Evolutionary conservation across 2,329 filamentous ascomycete genomes (phyloP), one percentile per base, ranked within the genome.

Genomic region (Tolypocladium pustulatum): DNA sequence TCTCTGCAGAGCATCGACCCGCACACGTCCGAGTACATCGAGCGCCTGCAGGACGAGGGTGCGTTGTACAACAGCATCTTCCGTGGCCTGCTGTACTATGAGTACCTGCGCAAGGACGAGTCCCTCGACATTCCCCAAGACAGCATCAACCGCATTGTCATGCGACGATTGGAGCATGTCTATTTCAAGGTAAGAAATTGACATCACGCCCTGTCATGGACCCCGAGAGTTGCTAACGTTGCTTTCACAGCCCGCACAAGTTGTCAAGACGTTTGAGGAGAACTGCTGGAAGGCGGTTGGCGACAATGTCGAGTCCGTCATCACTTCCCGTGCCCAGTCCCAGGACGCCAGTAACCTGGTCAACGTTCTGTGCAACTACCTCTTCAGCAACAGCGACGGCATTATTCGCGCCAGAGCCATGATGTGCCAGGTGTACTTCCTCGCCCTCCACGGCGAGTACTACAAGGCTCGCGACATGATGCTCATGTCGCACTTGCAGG

Each of bases 391-490:
- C 79, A 95, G 91, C 73, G 92, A 97, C 71, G 92, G 93, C 66
- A 97, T 99, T 68, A 92, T 97, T 69, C 88, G 93, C 64, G 95
- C 93, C 61, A 88, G 94, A 61, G 93, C 94, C 53, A 97, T 99
- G 92, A 83, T 99, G 62, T 97, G 91, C 81, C 91, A 97, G 77
- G 94, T 99, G 63, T 99, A 99, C 81, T 96, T 96, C 86, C 82
- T 97, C 66, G 94, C 94, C 56, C 84, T 99, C 57, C 94, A 99
- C 76, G 92, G 97, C 76, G 88, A 96, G 68, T 99, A 97, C 82
- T 97, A 96, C 83, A 91, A 89, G 76, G 89, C 94, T 69, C 90
- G 94, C 65, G 95, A 99, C 75, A 93, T 99, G 89, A 96, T 97
- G 88, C 85, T 99, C 74, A 99, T 99, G 91, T 99, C 94, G 22